Base-by-base conservation (phyloP, 2,329 filamentous ascomycete species). In the Clonostachys sp. region DNA sequence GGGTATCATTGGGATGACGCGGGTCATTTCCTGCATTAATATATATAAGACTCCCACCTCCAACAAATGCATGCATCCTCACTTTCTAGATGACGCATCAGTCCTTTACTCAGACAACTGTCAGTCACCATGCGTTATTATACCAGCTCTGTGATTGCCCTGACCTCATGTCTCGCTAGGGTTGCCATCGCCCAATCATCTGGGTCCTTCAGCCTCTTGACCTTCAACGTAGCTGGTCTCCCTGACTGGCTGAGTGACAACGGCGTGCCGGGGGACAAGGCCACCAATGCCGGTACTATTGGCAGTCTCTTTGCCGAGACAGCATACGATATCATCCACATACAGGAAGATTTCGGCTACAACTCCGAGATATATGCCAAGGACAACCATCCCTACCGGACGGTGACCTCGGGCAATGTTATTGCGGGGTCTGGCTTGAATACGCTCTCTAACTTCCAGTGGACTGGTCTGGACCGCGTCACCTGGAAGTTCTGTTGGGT, bases 321-420 rank as follows among this genome's bases (percentile, higher is more conserved):
- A 49, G 72, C 65, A 48, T 83, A 80, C 63, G 80, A 83, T 53
- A 64, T 87, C 30, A 80, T 86, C 58, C 73, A 87, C 53, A 67
- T 84, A 13, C 84, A 87, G 60, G 84, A 86, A 69, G 81, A 86
- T 60, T 86, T 86, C 70, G 84, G 84, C 64, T 87, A 80, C 62
- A 82, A 87, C 54, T 76, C 79, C 9, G 71, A 73, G 48, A 74
- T 87, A 53, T 87, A 86, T 62, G 68, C 67, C 10, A 78, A 77
- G 13, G 79, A 83, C 59, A 73, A 70, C 41, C 81, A 84, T 55
- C 69, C 78, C 5, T 75, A 77, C 61, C 74, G 83, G 46, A 86
- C 83, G 2, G 61, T 80, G 0, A 87, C 83, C 3, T 83, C 80
- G 6, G 83, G 84, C n/a, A 80, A 79, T 20, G 83, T 81, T 1